Evolutionary conservation across 768 basidiomycete genomes (phyloP), one percentile per base, ranked within the genome.

Genomic region (Stropharia rugosoannulata): DNA sequence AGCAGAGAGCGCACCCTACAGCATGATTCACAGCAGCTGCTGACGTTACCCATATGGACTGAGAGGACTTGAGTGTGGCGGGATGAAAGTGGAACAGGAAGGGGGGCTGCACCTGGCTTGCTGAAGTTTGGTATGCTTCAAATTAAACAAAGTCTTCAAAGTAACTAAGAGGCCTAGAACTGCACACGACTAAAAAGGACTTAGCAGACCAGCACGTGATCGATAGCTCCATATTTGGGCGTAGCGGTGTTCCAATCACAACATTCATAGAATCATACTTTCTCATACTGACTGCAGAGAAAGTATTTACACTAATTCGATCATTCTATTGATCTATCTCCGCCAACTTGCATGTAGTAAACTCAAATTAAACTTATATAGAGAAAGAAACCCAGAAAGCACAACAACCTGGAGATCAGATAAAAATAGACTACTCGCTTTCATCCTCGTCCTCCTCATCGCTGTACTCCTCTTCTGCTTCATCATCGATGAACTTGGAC

Each of bases 11-110:
- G n/a, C 41, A 25, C 77, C 89, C 54, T 72, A 90, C 90, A 87
- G 75, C 91, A 93, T 53, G 81, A 87, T 64, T 90, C 87, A 73
- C 91, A 93, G 74, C 89, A 93, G 74, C 89, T 92, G 61, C 76
- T 76, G 62, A 88, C 71, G 69, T 82, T 88, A 60, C 90, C 90
- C 90, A 92, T 92, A 10, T 32, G 43, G 47, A 54, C 51, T 46
- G 46, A 53, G 45, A 32, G 35, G 52, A 37, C 43, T 43, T 36
- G 41, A 51, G 29, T 46, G 45, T 48, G 27, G 55, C 49, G 41
- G 45, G 44, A 46, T 25, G n/a, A 25, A 47, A 37, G 59, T 50
- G 50, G 51, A 56, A 56, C 59, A 52, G 51, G 42, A 52, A n/a
- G 44, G 36, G n/a, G 50, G 51, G 38, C 22, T 22, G 22, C 22